phyloP scores from a whole-genome alignment of 345 rosid genomes.

The Anastatica hierochuntica region DNA sequence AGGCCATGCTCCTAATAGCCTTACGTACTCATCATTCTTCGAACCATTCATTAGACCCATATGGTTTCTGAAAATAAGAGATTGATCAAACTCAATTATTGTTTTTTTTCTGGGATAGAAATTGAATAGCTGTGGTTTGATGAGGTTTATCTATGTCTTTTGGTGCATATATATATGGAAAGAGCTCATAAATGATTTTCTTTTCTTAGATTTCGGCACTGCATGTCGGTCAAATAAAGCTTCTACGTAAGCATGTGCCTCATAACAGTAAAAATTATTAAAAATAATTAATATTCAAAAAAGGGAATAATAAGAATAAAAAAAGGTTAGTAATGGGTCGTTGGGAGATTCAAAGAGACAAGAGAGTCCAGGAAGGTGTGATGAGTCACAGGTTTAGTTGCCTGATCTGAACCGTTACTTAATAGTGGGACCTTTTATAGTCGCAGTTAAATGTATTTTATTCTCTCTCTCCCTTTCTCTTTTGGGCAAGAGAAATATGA shows the following conservation, averaged over 20 bases:
- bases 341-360: background rate
- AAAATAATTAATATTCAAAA: background rate
- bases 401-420: slow-evolving; percentile 13
- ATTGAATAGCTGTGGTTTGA: slow-evolving; percentile 8
- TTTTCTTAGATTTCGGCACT: slow-evolving; percentile 12
- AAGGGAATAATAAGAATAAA: background rate
- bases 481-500: too few relatives aligned
- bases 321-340: background rate
- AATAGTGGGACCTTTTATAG: slow-evolving; percentile 13
- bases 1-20: slow-evolving; percentile 64
- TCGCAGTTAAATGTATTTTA: too few relatives aligned
- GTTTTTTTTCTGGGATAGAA: background rate
- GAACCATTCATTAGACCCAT: slow-evolving; percentile 15
- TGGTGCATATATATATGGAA: slow-evolving; percentile 7
- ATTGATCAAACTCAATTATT: background rate
- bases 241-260: slow-evolving; percentile 15
- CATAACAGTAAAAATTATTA: background rate
- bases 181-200: background rate
- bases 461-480: too few relatives aligned
- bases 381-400: too few relatives aligned
- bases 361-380: slow-evolving; percentile 12
- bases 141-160: slow-evolving; percentile 9
- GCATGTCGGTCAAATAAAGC: slow-evolving; percentile 22
- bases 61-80: too few relatives aligned
- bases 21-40: slow-evolving; percentile 29